Percentiles rank a stretch among this genome's conserved stretches.
Conservation (phyloP, 441 rosid species). For the Hura crepitans region DNA sequence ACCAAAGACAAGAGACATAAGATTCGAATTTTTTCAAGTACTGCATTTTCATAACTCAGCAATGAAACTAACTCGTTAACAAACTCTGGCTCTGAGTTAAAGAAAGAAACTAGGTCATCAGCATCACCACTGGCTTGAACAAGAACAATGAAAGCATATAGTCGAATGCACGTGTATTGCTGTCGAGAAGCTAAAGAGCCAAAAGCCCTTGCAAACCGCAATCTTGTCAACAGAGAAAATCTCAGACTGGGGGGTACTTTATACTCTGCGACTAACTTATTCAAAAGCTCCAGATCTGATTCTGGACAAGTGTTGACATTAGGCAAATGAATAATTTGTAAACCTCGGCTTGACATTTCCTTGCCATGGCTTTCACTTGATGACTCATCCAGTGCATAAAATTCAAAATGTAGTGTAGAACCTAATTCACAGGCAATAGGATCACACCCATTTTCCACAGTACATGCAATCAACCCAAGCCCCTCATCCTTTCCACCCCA, state of each 20-base stretch:
- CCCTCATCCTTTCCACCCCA: slow-evolving; percentile 99
- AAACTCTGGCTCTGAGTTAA: slow-evolving; percentile 91
- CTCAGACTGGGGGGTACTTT: slow-evolving; percentile 79
- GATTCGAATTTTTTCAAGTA: slow-evolving; percentile 83
- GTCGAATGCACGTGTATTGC: slow-evolving; percentile 90
- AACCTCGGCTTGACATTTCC: slow-evolving; percentile 54
- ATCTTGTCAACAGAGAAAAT: slow-evolving; percentile 75
- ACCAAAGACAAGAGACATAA: slow-evolving; percentile 76
- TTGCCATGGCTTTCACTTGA: slow-evolving; percentile 28
- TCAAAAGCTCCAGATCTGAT: slow-evolving; percentile 78
- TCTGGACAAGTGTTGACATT: slow-evolving; percentile 43
- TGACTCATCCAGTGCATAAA: slow-evolving; percentile 56
- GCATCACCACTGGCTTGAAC: slow-evolving; percentile 85
- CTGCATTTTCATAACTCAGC: slow-evolving; percentile 75
- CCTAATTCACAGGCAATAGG: slow-evolving; percentile 74
- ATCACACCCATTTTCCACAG: slow-evolving; percentile 63
- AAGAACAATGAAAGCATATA: slow-evolving; percentile 88
- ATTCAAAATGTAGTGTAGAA: slow-evolving; percentile 93
- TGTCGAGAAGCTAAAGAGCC: slow-evolving; percentile 64
- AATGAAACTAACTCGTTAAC: slow-evolving; percentile 77
- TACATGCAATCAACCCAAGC: slow-evolving; percentile 81
- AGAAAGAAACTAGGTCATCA: slow-evolving; percentile 78
- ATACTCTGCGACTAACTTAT: slow-evolving; percentile 63
- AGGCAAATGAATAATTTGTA: slow-evolving; percentile 74
- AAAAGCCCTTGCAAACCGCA: slow-evolving; percentile 92